Evolutionary conservation across 306 rosid genomes (phyloP).

Genomic region (Purshia tridentata): DNA sequence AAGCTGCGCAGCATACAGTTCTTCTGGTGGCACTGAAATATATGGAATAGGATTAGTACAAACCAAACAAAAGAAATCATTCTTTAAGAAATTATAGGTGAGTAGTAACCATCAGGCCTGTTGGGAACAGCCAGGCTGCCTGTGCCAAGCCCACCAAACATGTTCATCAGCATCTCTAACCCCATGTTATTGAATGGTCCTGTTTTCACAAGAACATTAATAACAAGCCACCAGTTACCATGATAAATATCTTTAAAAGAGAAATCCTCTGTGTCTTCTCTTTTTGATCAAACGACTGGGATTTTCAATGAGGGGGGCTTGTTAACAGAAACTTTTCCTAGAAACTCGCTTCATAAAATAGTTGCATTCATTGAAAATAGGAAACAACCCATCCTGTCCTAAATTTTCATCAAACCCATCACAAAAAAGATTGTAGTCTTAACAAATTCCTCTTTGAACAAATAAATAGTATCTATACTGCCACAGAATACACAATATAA

Average conservation of each 20-base stretch:
- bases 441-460: not conserved
- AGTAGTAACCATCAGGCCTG: conserved; percentile 62
- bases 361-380: conserved; percentile 2
- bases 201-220: conserved; percentile 20
- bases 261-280: not conserved
- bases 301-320: conserved; percentile 1
- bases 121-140: conserved; percentile 71
- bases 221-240: not conserved
- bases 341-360: conserved; percentile 2
- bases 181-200: conserved; percentile 57
- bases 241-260: not conserved
- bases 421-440: not conserved
- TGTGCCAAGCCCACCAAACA: conserved; percentile 93
- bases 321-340: not conserved
- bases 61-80: not conserved
- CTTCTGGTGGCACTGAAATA: conserved; percentile 76
- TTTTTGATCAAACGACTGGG: not conserved
- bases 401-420: not conserved
- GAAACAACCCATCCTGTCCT: not conserved
- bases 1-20: conserved; percentile 77
- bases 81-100: conserved; percentile 20
- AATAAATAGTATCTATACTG: not conserved
- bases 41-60: not conserved
- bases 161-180: conserved; percentile 68
- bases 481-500: not conserved